Evolutionary conservation across 108 stramenopile species (phyloP).

Genomic region (Parmales sp.): DNA sequence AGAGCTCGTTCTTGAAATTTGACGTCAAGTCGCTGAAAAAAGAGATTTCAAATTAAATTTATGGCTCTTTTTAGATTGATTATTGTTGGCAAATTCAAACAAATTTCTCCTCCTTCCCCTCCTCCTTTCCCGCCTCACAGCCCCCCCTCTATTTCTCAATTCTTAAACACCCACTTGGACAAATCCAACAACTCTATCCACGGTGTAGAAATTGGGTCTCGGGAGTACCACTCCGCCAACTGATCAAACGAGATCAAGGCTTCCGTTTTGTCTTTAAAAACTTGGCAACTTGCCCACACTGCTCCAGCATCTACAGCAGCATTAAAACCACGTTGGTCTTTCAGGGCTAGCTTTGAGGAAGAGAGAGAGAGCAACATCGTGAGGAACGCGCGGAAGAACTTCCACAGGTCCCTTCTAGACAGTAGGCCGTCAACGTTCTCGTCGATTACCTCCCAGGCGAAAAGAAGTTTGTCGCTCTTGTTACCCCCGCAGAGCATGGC

Average conservation of each 20-base stretch:
- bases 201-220: constrained; percentile 62
- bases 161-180: constrained; percentile 53
- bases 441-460: constrained; percentile 73
- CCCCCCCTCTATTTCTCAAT: not conserved
- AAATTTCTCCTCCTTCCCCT: too few relatives aligned
- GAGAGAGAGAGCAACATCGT: constrained; percentile 55
- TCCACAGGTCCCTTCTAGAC: constrained; percentile 38
- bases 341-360: constrained; percentile 8
- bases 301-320: constrained; percentile 64
- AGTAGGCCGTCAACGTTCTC: constrained; percentile 50
- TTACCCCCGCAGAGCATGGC: constrained; percentile 73
- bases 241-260: constrained; percentile 64
- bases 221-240: constrained; percentile 85
- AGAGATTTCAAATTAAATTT: too few relatives aligned
- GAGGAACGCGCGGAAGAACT: constrained; percentile 66
- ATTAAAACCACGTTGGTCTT: constrained; percentile 18
- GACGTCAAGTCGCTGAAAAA: too few relatives aligned
- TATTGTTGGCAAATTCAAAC: too few relatives aligned
- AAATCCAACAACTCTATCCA: constrained; percentile 81
- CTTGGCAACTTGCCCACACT: constrained; percentile 57
- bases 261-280: constrained; percentile 33
- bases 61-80: too few relatives aligned
- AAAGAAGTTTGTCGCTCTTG: constrained; percentile 81
- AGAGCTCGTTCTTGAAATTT: too few relatives aligned
- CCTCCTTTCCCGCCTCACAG: too few relatives aligned